These are phyloP conservation scores for Colletotrichum lindemuthianum DNA, from an alignment of 2,329 filamentous ascomycete species.

Conservation along the genomic window DNA sequence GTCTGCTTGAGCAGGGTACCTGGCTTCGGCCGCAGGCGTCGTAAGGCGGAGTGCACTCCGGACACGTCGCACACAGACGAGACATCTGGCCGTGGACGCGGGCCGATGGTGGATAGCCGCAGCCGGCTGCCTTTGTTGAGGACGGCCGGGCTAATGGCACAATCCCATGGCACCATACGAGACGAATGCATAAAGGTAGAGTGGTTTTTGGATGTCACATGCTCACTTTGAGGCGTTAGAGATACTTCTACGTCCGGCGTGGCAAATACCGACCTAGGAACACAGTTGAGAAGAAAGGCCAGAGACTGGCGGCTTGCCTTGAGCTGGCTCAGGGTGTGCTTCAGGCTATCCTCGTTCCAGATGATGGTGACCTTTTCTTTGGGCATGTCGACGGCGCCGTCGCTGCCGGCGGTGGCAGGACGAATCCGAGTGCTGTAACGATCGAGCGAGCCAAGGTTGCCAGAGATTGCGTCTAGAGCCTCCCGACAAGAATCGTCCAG, in stretches of 20 bases:
- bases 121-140: conserved; percentile 35
- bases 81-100: conserved; percentile 15
- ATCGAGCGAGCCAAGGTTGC: conserved; percentile 24
- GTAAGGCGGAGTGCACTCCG: conserved; percentile 22
- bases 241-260: no score
- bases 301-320: conserved; percentile 30
- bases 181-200: conserved; percentile 34
- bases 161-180: conserved; percentile 27
- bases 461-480: conserved; percentile 27
- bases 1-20: conserved; percentile 30
- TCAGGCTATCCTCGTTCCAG: conserved; percentile 36
- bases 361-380: conserved; percentile 35
- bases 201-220: conserved; percentile 32
- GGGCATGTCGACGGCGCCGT: conserved; percentile 28
- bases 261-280: conserved; percentile 20
- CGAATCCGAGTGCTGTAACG: conserved; percentile 26
- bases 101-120: conserved; percentile 21
- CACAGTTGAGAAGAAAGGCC: conserved; percentile 33
- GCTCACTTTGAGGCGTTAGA: conserved; percentile 19
- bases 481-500: conserved; percentile 30
- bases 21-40: conserved; percentile 27
- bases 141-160: conserved; percentile 32
- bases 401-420: conserved; percentile 18
- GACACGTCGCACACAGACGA: conserved; percentile 19
- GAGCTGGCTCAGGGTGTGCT: conserved; percentile 23